phyloP scores from a whole-genome alignment of 257 asterid species.

The Nyctanthes arbortristis region DNA sequence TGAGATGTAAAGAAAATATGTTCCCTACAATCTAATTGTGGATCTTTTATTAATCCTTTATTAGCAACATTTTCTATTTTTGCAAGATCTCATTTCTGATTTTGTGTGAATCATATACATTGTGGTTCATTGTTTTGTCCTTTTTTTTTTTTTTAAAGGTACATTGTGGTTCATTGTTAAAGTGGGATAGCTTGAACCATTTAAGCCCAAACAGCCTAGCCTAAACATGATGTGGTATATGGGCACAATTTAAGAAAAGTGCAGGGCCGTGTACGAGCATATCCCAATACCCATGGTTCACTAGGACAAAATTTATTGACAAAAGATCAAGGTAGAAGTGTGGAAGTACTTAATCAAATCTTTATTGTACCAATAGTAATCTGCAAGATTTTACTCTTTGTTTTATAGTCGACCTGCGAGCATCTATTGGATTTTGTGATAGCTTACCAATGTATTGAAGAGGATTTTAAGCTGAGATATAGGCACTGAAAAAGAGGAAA shows the following conservation, averaged over 20 bases:
- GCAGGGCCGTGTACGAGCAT: background rate
- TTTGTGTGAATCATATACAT: background rate
- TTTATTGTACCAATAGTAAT: background rate
- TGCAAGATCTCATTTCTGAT: background rate
- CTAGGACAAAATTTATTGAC: no score
- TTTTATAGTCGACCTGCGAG: background rate
- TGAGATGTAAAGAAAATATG: background rate
- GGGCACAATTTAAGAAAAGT: background rate
- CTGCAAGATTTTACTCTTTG: background rate
- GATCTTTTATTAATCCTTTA: no score
- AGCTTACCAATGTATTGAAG: background rate
- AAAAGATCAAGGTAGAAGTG: no score
- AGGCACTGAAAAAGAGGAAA: slow-evolving; percentile 1
- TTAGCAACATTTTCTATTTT: no score
- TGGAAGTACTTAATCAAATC: background rate
- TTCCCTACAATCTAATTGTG: background rate
- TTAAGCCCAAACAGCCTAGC: background rate
- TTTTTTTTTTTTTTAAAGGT: no score
- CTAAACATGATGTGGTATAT: no score
- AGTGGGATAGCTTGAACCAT: background rate
- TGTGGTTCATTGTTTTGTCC: no score
- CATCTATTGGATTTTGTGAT: background rate
- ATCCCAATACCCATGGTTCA: background rate
- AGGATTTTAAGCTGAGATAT: background rate
- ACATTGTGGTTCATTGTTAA: no score